phyloP scores from a whole-genome alignment of 805 yeast genomes.

The Ogataea methylovora region DNA sequence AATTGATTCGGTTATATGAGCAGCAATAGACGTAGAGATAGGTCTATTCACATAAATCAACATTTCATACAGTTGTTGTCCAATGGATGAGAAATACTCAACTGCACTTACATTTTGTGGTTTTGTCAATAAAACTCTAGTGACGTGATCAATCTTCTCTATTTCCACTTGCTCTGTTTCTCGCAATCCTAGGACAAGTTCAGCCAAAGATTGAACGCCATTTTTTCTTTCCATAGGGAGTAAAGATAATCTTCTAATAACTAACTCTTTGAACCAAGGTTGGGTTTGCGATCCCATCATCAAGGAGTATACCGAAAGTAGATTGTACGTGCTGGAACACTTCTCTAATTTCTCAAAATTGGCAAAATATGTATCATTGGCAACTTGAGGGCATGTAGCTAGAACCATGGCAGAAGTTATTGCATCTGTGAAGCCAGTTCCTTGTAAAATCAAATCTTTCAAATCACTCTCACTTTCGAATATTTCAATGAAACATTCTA shows the following conservation, averaged over 20 bases:
- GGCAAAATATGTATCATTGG: slow-evolving; percentile 1
- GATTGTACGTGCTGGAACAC: slow-evolving; percentile 57
- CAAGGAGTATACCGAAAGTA: slow-evolving; percentile 53
- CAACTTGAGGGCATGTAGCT: slow-evolving; percentile 18
- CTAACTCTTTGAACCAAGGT: slow-evolving; percentile 35
- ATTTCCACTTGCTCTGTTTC: slow-evolving; percentile 63
- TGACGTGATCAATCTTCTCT: slow-evolving; percentile 60
- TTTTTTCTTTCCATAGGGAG: slow-evolving; percentile 47
- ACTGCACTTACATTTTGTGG: slow-evolving; percentile 44
- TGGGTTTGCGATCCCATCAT: slow-evolving; percentile 42
- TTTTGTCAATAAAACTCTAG: slow-evolving; percentile 52
- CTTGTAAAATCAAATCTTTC: slow-evolving; percentile 46
- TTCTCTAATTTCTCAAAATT: slow-evolving; percentile 27
- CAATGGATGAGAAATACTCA: slow-evolving; percentile 51
- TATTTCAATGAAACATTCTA: slow-evolving; percentile 25
- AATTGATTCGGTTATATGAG: slow-evolving; percentile 45
- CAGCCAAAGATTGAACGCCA: slow-evolving; percentile 71
- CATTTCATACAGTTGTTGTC: slow-evolving; percentile 54
- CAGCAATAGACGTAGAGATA: slow-evolving; percentile 45
- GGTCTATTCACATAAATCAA: slow-evolving; percentile 57
- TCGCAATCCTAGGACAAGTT: slow-evolving; percentile 68
- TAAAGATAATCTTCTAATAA: slow-evolving; percentile 42
- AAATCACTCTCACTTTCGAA: slow-evolving; percentile 41
- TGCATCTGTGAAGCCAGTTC: slow-evolving; percentile 61
- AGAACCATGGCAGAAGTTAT: slow-evolving; percentile 41